A percentile compares a stretch with the other conserved stretches of the same genome.
Conservation (phyloP, 306 rosid genomes). For the Astragalus glycyphyllos region DNA sequence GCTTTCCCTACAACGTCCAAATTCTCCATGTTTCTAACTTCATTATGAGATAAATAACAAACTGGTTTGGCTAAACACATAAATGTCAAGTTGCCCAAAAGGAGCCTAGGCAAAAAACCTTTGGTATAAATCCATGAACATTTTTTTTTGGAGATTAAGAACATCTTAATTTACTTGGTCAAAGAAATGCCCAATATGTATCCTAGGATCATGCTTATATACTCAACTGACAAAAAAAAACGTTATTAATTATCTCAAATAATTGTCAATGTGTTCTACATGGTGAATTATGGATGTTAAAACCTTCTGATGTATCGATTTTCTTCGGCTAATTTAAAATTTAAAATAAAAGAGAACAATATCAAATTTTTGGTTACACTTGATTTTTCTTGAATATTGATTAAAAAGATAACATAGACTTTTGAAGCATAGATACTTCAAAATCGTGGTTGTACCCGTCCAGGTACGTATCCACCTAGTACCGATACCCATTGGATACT, state of each 20-base stretch:
- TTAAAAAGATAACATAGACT: no score
- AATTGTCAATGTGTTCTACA: background rate
- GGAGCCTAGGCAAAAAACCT: no score
- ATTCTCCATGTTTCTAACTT: slow-evolving; percentile 53
- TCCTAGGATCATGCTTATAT: background rate
- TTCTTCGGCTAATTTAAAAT: no score
- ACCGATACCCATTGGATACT: no score
- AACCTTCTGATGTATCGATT: background rate
- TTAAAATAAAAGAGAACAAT: no score
- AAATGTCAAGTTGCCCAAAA: no score
- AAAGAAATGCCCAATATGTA: background rate
- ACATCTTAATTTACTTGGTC: background rate
- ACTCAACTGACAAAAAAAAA: background rate
- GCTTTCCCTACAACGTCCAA: slow-evolving; percentile 54
- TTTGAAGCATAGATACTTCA: no score
- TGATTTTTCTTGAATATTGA: no score
- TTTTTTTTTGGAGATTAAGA: no score
- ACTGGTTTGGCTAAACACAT: slow-evolving; percentile 4
- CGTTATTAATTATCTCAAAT: background rate
- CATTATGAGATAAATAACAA: background rate
- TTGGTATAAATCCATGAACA: background rate
- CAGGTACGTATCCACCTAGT: no score
- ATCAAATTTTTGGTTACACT: no score
- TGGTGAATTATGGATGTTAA: background rate
- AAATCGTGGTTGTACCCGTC: no score